These are phyloP conservation scores for Ceratocystis diversiconidia DNA, from an alignment of 2,329 filamentous ascomycete genomes.

Conservation along the genomic window DNA sequence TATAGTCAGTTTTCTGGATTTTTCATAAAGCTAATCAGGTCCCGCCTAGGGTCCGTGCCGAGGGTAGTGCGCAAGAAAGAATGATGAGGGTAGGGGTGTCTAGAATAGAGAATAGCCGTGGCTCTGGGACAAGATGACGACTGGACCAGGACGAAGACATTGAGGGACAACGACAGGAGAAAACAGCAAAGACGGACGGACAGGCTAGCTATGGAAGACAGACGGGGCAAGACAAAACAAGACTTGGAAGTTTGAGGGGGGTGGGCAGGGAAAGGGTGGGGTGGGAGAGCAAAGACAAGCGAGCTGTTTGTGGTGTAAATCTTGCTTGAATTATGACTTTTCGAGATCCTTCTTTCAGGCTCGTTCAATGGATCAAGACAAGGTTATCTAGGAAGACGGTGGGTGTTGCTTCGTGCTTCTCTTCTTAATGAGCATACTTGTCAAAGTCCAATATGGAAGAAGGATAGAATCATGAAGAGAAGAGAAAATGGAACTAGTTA, in stretches of 20 bases:
- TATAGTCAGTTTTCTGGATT: not conserved
- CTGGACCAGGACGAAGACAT: not conserved
- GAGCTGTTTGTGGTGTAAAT: not conserved
- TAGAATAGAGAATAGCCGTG: not conserved
- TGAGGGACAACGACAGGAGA: not conserved
- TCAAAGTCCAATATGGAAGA: not conserved
- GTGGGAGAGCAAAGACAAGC: not conserved
- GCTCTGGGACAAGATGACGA: conserved; percentile 6
- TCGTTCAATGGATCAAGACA: not conserved
- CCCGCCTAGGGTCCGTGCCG: not conserved
- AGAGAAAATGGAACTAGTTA: not conserved
- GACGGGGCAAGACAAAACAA: not conserved
- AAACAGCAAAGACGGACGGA: not conserved
- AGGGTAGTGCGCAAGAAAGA: not conserved
- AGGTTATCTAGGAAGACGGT: not conserved
- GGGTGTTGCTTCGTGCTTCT: not conserved
- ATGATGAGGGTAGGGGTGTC: not conserved
- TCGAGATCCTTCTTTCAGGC: not conserved
- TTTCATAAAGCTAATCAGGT: conserved; percentile 1
- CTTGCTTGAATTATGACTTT: not conserved
- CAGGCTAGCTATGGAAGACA: not conserved
- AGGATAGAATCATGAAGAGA: not conserved
- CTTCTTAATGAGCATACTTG: not conserved
- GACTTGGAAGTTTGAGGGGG: not conserved
- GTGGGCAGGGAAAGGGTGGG: not conserved